phyloP scores from a whole-genome alignment of 1,284 basidiomycete genomes.

The Veloporphyrellus conicus region DNA sequence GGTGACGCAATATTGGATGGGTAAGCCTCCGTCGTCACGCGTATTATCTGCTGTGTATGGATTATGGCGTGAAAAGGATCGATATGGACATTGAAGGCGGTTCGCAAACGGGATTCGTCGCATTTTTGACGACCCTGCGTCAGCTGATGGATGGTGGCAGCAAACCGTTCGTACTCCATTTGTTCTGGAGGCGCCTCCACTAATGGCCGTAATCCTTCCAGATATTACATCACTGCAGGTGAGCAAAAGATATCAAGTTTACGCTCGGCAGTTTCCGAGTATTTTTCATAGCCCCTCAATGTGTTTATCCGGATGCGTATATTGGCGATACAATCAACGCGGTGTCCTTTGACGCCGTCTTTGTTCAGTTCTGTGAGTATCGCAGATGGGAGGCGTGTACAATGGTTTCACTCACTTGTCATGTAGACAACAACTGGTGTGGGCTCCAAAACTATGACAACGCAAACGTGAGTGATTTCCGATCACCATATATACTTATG shows the following conservation, averaged over 20 bases:
- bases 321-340: slow-evolving; percentile 53
- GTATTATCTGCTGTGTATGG: background rate
- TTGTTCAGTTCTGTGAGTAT: slow-evolving; percentile 54
- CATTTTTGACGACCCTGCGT: slow-evolving; percentile 55
- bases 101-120: slow-evolving; percentile 44
- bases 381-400: background rate
- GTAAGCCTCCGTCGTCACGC: slow-evolving; percentile 30
- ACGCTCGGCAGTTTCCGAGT: background rate
- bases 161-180: slow-evolving; percentile 41
- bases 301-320: slow-evolving; percentile 60
- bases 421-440: slow-evolving; percentile 57
- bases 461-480: slow-evolving; percentile 35
- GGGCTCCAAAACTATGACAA: slow-evolving; percentile 44
- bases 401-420: background rate
- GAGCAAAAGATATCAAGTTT: background rate
- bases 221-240: slow-evolving; percentile 57
- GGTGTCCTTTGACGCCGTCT: slow-evolving; percentile 58
- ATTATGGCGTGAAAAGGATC: slow-evolving; percentile 37
- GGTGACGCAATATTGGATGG: slow-evolving; percentile 63
- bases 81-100: slow-evolving; percentile 70
- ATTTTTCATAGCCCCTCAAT: slow-evolving; percentile 49
- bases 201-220: slow-evolving; percentile 20
- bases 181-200: background rate
- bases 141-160: slow-evolving; percentile 43
- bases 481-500: background rate